A percentile compares a stretch with the other conserved stretches of the same genome.
phyloP scores from a whole-genome alignment of 129 eudicot genomes.

The Flaveria sonorensis region DNA sequence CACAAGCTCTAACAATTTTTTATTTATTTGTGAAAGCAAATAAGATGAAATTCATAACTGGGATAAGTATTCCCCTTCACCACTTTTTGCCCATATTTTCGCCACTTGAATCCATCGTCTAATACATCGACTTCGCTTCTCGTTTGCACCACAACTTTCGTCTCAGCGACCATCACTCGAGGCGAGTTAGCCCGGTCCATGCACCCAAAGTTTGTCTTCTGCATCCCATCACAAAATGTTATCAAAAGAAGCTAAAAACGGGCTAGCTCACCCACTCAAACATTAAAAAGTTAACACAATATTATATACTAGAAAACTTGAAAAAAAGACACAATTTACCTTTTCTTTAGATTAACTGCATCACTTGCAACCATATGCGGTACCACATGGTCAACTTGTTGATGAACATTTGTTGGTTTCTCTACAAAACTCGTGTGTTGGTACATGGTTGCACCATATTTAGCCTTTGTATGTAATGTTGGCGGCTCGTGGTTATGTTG shows the following conservation, averaged over 20 bases:
- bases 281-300: too few species aligned
- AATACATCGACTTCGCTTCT: conserved; percentile 88
- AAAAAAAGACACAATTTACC: conserved; percentile 36
- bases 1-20: not conserved
- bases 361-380: conserved; percentile 31
- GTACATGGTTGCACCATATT: conserved; percentile 32
- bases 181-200: conserved; percentile 34
- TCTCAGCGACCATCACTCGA: conserved; percentile 53
- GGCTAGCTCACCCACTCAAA: not conserved
- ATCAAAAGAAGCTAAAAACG: not conserved
- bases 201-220: conserved; percentile 55
- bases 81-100: conserved; percentile 94
- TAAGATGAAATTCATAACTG: conserved; percentile 38
- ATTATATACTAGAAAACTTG: too few species aligned
- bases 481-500: conserved; percentile 86
- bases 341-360: conserved; percentile 58
- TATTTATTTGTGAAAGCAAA: not conserved
- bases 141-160: conserved; percentile 78
- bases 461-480: conserved; percentile 43
- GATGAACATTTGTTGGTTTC: not conserved
- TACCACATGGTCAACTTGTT: not conserved
- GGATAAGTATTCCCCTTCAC: conserved; percentile 93
- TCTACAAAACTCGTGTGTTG: conserved; percentile 3
- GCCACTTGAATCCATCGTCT: conserved; percentile 96
- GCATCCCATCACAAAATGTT: conserved; percentile 29